Percentiles rank a stretch among this genome's conserved stretches.
Evolutionary conservation across 2,329 filamentous ascomycete species (phyloP).

Genomic region (Pseudocercospora eumusae): DNA sequence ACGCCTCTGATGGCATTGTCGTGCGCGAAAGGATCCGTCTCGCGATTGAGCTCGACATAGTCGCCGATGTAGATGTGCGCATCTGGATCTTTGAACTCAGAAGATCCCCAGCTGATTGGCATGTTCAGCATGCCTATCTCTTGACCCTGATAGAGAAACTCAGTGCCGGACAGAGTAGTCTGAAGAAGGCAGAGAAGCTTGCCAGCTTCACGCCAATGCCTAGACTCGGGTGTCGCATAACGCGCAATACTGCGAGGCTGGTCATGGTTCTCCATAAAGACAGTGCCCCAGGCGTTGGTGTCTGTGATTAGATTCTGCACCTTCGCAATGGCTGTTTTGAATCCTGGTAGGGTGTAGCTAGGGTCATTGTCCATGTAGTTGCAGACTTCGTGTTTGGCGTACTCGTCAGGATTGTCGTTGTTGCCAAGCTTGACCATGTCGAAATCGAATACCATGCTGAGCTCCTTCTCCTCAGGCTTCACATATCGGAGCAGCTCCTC

Average conservation of each 20-base stretch:
- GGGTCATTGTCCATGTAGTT: conserved; percentile 35
- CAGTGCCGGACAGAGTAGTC: conserved; percentile 61
- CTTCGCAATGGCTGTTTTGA: conserved; percentile 29
- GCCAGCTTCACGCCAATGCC: conserved; percentile 52
- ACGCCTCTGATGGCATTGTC: conserved; percentile 49
- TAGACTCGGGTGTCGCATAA: conserved; percentile 34
- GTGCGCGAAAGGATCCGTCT: conserved; percentile 30
- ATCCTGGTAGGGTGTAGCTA: conserved; percentile 32
- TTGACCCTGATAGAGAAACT: conserved; percentile 70
- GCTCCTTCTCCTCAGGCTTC: conserved; percentile 54
- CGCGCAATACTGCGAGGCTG: conserved; percentile 60
- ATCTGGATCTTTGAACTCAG: conserved; percentile 29
- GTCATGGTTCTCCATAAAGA: conserved; percentile 68
- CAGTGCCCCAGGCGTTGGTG: conserved; percentile 64
- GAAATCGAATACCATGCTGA: conserved; percentile 75
- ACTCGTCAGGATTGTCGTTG: conserved; percentile 32
- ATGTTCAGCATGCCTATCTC: conserved; percentile 69
- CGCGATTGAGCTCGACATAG: conserved; percentile 66
- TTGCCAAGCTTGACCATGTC: conserved; percentile 58
- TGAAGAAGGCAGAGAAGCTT: conserved; percentile 64
- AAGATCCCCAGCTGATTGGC: conserved; percentile 56
- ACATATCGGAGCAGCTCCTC: conserved; percentile 58
- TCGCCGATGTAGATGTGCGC: conserved; percentile 47
- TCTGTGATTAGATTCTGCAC: conserved; percentile 54
- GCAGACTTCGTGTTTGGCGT: conserved; percentile 30